phyloP scores from a whole-genome alignment of 2,329 filamentous ascomycete species.

The Verruconis gallopava region DNA sequence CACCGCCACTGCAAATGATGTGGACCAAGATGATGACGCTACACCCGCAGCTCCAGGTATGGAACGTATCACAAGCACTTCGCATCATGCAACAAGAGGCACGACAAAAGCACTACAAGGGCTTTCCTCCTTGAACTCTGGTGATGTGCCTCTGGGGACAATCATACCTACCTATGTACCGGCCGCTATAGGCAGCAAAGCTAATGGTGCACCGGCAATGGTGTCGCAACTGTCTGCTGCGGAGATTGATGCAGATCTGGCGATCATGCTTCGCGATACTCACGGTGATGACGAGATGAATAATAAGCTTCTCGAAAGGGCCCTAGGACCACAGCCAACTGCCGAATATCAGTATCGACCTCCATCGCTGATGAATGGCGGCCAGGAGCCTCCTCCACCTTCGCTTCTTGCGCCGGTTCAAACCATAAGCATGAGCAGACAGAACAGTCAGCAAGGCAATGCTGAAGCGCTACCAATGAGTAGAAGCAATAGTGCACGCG shows the following conservation, averaged over 20 bases:
- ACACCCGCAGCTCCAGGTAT: conserved; percentile 40
- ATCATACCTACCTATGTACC: conserved; percentile 19
- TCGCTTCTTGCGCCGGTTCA: conserved; percentile 1
- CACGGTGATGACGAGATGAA: conserved; percentile 26
- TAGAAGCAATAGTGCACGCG: conserved; percentile 21
- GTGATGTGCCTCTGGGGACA: conserved; percentile 22
- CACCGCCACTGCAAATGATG: conserved; percentile 10
- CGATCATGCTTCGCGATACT: conserved; percentile 31
- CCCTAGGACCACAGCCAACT: conserved; percentile 21
- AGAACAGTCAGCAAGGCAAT: conserved; percentile 24
- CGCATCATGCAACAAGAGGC: conserved; percentile 40
- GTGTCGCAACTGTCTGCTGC: conserved; percentile 28
- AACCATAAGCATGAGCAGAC: conserved; percentile 24
- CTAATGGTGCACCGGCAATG: conserved; percentile 35
- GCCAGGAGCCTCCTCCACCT: conserved; percentile 12
- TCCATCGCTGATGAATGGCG: conserved; percentile 14
- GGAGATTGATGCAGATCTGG: conserved; percentile 37
- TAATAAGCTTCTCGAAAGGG: conserved; percentile 24
- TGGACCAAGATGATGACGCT: conserved; percentile 17
- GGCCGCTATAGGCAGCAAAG: conserved; percentile 32
- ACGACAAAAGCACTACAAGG: conserved; percentile 42
- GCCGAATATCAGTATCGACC: conserved; percentile 24
- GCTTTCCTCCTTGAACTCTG: conserved; percentile 33
- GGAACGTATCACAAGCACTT: conserved; percentile 47
- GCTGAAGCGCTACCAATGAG: conserved; percentile 26